These are phyloP conservation scores for Beverwykella pulmonaria DNA, from an alignment of 495 filamentous ascomycete genomes.

Conservation along the genomic window DNA sequence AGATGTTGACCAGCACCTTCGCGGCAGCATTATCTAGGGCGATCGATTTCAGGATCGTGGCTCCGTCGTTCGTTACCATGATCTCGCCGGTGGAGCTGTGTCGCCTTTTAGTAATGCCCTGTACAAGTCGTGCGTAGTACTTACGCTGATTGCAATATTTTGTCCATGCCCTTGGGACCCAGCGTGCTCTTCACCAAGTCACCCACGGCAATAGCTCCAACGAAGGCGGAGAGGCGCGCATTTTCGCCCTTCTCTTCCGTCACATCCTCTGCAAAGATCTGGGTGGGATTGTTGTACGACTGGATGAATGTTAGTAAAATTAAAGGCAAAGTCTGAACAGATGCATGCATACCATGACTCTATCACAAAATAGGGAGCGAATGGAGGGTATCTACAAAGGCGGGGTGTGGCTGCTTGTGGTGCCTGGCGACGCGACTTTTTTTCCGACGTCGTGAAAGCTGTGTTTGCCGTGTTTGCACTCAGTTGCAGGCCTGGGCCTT, in stretches of 20 bases:
- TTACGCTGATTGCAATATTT: constrained; percentile 97
- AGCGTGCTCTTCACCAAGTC: constrained; percentile 96
- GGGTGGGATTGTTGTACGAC: constrained; percentile 80
- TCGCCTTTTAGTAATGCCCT: constrained; percentile 18
- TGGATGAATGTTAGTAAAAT: constrained; percentile 20
- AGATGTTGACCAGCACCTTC: constrained; percentile 97
- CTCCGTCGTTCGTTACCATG: constrained; percentile 97
- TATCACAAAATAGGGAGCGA: background rate
- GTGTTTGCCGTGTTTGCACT: constrained; percentile 32
- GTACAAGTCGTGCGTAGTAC: constrained; percentile 38
- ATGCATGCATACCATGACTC: constrained; percentile 26
- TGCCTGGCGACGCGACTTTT: constrained; percentile 38
- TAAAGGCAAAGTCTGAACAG: background rate
- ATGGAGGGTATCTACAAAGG: constrained; percentile 13
- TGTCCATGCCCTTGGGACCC: constrained; percentile 99
- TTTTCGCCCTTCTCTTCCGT: constrained; percentile 99
- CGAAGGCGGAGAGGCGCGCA: constrained; percentile 94
- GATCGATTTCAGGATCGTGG: constrained; percentile 96
- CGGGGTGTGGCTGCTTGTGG: constrained; percentile 10
- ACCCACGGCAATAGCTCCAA: constrained; percentile 95
- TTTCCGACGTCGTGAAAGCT: constrained; percentile 22
- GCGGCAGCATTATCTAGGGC: constrained; percentile 98
- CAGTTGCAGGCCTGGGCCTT: background rate
- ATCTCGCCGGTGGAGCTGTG: constrained; percentile 89
- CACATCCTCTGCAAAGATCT: constrained; percentile 97